These are phyloP conservation scores for Fusarium mundagurra DNA, from an alignment of 2,329 filamentous ascomycete genomes.

Conservation along the genomic window DNA sequence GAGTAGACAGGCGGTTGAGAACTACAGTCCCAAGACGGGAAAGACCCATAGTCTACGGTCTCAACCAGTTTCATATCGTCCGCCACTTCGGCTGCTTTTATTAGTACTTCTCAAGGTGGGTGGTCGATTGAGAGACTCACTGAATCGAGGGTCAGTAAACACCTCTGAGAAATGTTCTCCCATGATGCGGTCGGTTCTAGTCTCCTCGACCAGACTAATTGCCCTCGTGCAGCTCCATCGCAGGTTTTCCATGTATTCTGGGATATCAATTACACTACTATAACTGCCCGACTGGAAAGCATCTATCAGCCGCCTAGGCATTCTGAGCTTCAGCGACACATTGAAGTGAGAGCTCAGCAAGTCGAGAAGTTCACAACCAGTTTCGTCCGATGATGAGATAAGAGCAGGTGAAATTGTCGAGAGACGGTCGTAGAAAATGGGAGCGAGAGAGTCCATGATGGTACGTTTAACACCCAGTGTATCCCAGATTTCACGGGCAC, in stretches of 20 bases:
- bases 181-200: slow-evolving; percentile 56
- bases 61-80: slow-evolving; percentile 54
- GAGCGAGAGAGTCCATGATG: slow-evolving; percentile 65
- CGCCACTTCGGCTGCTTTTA: slow-evolving; percentile 51
- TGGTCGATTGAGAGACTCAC: slow-evolving; percentile 48
- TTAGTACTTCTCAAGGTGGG: slow-evolving; percentile 14
- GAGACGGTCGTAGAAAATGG: slow-evolving; percentile 65
- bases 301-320: slow-evolving; percentile 55
- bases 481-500: slow-evolving; percentile 60
- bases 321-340: slow-evolving; percentile 57
- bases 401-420: slow-evolving; percentile 59
- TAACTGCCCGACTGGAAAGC: slow-evolving; percentile 63
- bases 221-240: slow-evolving; percentile 61
- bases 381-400: slow-evolving; percentile 46
- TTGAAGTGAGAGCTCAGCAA: slow-evolving; percentile 58
- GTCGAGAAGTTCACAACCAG: slow-evolving; percentile 51
- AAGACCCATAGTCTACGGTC: slow-evolving; percentile 62
- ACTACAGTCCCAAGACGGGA: slow-evolving; percentile 58
- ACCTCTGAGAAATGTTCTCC: slow-evolving; percentile 54
- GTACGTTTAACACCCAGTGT: slow-evolving; percentile 65
- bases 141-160: slow-evolving; percentile 56
- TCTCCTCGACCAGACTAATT: slow-evolving; percentile 63
- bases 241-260: slow-evolving; percentile 55
- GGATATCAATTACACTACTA: slow-evolving; percentile 59
- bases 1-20: slow-evolving; percentile 53